A percentile compares a stretch with the other conserved stretches of the same genome.
Evolutionary conservation across 148 eudicot species (phyloP).

Genomic region (Rhododendron kiyosumense): DNA sequence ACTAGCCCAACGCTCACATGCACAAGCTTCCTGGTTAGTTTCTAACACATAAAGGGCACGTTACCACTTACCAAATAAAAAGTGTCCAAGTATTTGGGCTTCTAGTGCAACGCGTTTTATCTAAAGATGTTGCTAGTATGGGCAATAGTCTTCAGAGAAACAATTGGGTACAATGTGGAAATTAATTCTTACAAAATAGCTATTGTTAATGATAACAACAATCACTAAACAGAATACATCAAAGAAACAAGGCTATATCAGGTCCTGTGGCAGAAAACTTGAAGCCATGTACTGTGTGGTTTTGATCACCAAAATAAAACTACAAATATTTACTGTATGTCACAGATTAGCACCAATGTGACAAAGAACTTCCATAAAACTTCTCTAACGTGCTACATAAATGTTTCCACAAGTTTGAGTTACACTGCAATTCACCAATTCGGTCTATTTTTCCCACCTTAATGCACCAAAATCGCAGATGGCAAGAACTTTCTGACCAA

Average conservation of each 20-base stretch:
- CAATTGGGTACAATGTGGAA: not conserved
- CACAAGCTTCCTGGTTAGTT: conserved; percentile 86
- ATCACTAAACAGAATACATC: not conserved
- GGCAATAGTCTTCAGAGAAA: not conserved
- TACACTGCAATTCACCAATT: not conserved
- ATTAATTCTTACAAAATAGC: not conserved
- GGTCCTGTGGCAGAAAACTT: not conserved
- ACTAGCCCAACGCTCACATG: conserved; percentile 74
- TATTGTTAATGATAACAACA: not conserved
- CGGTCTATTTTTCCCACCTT: not conserved
- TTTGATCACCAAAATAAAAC: not conserved
- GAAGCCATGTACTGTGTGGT: not conserved
- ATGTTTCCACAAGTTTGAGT: not conserved
- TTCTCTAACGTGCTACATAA: not conserved
- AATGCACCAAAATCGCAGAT: not conserved
- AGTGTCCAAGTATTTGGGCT: not conserved
- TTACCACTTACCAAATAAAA: not conserved
- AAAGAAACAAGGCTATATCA: not conserved
- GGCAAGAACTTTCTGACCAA: not conserved
- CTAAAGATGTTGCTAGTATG: not conserved
- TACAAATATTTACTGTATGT: not conserved
- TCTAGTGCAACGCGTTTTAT: not conserved
- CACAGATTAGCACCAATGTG: not conserved
- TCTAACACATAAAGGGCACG: conserved; percentile 28
- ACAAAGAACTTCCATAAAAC: not conserved